Conservation (phyloP, 805 yeast genomes). For the Kregervanrija delftensis region DNA sequence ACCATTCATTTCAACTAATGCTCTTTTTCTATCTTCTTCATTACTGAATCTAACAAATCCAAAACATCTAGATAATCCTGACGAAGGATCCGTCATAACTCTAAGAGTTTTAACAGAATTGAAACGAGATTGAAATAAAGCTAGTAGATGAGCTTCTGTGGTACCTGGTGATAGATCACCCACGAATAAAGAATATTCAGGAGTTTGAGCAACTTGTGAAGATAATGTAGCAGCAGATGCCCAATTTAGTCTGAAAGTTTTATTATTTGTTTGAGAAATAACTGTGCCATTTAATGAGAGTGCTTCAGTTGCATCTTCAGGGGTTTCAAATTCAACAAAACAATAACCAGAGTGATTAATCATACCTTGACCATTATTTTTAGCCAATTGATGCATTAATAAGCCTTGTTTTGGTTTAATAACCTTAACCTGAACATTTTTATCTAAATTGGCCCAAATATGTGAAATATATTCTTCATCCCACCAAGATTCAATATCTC, state of each 20-base stretch:
- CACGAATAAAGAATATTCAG: conserved; percentile 74
- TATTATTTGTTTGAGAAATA: conserved; percentile 51
- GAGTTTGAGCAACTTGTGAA: conserved; percentile 65
- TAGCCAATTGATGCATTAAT: conserved; percentile 28
- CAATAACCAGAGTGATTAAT: conserved; percentile 55
- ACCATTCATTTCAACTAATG: conserved; percentile 70
- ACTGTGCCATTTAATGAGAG: conserved; percentile 57
- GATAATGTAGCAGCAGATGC: conserved; percentile 74
- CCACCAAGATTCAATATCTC: conserved; percentile 75
- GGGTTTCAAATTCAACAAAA: conserved; percentile 65
- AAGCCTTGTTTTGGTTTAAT: conserved; percentile 42
- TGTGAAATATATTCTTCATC: conserved; percentile 55
- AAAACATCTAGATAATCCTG: conserved; percentile 71
- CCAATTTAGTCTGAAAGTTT: conserved; percentile 73
- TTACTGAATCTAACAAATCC: conserved; percentile 74
- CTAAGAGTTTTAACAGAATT: conserved; percentile 69
- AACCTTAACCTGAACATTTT: conserved; percentile 57
- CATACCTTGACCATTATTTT: conserved; percentile 18
- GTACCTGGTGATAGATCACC: conserved; percentile 76
- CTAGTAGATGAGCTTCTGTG: conserved; percentile 71
- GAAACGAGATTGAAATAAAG: conserved; percentile 62
- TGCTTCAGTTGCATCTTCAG: conserved; percentile 65
- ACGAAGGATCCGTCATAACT: conserved; percentile 80
- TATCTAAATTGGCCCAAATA: conserved; percentile 54
- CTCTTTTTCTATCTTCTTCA: conserved; percentile 61